Evolutionary conservation across 495 filamentous ascomycete genomes (phyloP).

Genomic region (Venustampulla echinocandica): DNA sequence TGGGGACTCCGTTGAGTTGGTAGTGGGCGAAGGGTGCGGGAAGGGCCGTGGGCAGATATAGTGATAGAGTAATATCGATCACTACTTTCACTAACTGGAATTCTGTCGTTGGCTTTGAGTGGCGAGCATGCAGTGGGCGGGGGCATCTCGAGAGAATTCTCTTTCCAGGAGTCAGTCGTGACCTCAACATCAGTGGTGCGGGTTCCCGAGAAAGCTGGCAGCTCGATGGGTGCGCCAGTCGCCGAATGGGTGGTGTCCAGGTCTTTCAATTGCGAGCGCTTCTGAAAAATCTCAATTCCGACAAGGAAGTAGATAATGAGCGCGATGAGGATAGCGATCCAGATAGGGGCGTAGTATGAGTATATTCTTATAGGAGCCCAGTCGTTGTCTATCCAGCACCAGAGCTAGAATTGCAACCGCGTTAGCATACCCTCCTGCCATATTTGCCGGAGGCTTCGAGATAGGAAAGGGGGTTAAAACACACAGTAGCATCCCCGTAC

Average conservation of each 20-base stretch:
- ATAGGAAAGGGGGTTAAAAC: neutral
- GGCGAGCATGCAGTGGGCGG: neutral
- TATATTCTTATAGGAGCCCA: slow-evolving; percentile 69
- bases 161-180: slow-evolving; percentile 5
- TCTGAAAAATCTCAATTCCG: slow-evolving; percentile 38
- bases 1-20: no score
- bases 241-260: neutral
- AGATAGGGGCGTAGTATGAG: slow-evolving; percentile 76
- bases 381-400: slow-evolving; percentile 71
- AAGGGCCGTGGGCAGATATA: no score
- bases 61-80: neutral
- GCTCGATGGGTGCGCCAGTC: neutral
- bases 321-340: slow-evolving; percentile 65
- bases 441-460: neutral
- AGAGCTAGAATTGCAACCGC: slow-evolving; percentile 41
- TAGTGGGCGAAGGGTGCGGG: no score
- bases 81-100: neutral
- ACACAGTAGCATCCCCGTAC: slow-evolving; percentile 63
- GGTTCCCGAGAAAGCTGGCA: neutral
- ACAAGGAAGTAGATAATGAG: slow-evolving; percentile 63
- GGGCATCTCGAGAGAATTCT: neutral
- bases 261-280: slow-evolving; percentile 45
- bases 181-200: slow-evolving; percentile 11
- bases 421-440: no score
- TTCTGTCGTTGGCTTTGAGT: neutral